Percentiles rank a stretch among this genome's conserved stretches.
These are phyloP conservation scores for Lippia alba DNA, from an alignment of 305 asterid genomes.

Conservation along the genomic window DNA sequence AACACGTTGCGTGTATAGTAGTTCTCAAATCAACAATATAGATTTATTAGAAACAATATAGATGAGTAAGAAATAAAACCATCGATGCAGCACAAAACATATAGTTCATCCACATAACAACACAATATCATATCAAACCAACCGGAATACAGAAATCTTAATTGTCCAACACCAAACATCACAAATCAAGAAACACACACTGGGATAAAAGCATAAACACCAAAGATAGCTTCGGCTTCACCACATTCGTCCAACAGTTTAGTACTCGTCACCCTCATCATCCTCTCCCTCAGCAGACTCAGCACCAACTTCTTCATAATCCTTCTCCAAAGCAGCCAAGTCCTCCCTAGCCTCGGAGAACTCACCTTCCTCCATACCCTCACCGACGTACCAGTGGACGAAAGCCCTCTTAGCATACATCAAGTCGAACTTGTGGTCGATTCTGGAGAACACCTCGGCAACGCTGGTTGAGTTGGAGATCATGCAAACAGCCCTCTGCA, in stretches of 20 bases:
- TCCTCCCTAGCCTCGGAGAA: constrained; percentile 56
- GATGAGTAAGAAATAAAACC: background rate
- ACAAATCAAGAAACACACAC: background rate
- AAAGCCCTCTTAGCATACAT: constrained; percentile 52
- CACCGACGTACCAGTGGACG: constrained; percentile 55
- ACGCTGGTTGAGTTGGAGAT: constrained; percentile 52
- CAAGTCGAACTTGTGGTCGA: constrained; percentile 47
- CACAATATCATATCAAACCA: background rate
- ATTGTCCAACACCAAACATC: background rate
- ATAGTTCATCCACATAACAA: background rate
- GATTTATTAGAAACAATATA: too few species aligned
- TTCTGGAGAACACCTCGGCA: constrained; percentile 54
- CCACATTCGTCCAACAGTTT: background rate
- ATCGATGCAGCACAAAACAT: background rate
- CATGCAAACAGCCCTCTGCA: constrained; percentile 56
- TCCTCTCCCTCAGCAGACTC: constrained; percentile 47
- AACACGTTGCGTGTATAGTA: background rate
- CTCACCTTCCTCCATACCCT: constrained; percentile 59
- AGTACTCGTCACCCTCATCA: constrained; percentile 38
- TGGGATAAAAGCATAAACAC: constrained; percentile 15
- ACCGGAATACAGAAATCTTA: background rate
- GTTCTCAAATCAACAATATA: too few species aligned
- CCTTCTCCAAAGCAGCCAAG: constrained; percentile 51
- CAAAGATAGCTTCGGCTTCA: too few species aligned
- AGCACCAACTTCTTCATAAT: constrained; percentile 49